Base-by-base conservation (phyloP, 164 flowering plant genomes). In the Litsea cubeba region DNA sequence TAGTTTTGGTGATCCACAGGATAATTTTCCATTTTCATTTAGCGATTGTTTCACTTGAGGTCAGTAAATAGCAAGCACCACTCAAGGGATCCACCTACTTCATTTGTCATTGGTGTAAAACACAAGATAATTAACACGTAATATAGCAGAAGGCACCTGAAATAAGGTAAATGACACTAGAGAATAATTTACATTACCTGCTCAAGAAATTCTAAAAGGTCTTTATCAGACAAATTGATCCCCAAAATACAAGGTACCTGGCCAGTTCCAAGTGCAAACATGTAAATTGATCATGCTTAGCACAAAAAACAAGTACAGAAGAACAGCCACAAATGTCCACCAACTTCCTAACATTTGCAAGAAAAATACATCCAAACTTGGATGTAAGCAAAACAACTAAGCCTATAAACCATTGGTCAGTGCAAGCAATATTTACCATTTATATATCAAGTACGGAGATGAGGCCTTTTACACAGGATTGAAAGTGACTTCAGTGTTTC, bases 171-270 rank as follows among this genome's bases (percentile, higher is more conserved):
- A 54, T 17, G 2, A 54, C 17, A 15, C 60, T 54, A 26, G 46
- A 66, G 20, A 66, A 28, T 66, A 35, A 5, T 28, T 3, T 66
- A 32, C 17, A 23, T 54, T 82, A 94, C 99, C 97, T 94, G 99
- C 72, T 92, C 95, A 73, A 96, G 88, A 81, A 85, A 96, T 78
- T 94, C 98, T 70, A 89, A 26, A 72, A 96, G 92, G 83, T 96
- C 98, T 5, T 78, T 75, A 65, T 93, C 97, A 49, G 94, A 84
- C 71, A 96, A 84, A 73, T 87, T 87, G 78, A 94, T 93, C 70
- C 97, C 99, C 80, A 96, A 77, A 70, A 96, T 88, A 82, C 98
- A 90, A 14, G 99, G 99, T 26, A 96, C 99, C 98, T 95, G 63
- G 62, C 65, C 70, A 75, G 2, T 49, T 7, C 65, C 62, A 68